Evolutionary conservation across 352 stramenopile species (phyloP), one percentile per base, ranked within the genome.

Genomic region (Pythium coloratum): DNA sequence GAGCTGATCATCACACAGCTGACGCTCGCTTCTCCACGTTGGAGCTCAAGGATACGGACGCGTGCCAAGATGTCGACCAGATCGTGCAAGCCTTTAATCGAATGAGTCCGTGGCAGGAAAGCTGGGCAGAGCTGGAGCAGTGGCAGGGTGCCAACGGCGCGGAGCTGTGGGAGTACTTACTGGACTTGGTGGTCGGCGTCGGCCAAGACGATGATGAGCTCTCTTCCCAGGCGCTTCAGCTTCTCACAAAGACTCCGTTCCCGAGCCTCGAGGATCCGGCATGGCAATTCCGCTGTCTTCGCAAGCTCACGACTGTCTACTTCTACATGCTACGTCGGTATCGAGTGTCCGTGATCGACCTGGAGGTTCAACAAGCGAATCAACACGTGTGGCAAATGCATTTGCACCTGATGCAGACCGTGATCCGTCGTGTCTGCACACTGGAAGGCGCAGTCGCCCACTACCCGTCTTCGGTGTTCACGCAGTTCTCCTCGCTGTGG

Each of bases 261-360:
- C 63, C 77, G 46, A 83, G 80, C 34, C 72, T 95, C 0, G 85
- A 95, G 61, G 77, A 94, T 58, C 83, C 87, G 0, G 49, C 70
- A 10, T 92, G 87, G 82, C 87, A 94, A 51, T 92, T 91, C 56
- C 81, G 76, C 9, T 92, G 82, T 46, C 40, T 94, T 18, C 75
- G 76, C 24, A 90, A 91, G 42, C 65, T 92, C 18, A 77, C 71
- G 5, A 56, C 42, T 1, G 72, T 80, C 2, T 95, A 84, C 65
- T 91, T 90, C 59, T 75, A 74, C n/a, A 49, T 81, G 3, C 51
- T 95, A 18, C 70, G 68, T 0, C 78, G 84, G 18, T 88, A 88
- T 60, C 77, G 82, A 34, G 40, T 67, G 14, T 66, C 78, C 9
- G 44, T 88, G 12, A 77, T 90, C 28, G 60, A 69, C 18, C 56